Base-by-base conservation (phyloP, 2,329 filamentous ascomycete species). In the Verticillium albo-atrum region DNA sequence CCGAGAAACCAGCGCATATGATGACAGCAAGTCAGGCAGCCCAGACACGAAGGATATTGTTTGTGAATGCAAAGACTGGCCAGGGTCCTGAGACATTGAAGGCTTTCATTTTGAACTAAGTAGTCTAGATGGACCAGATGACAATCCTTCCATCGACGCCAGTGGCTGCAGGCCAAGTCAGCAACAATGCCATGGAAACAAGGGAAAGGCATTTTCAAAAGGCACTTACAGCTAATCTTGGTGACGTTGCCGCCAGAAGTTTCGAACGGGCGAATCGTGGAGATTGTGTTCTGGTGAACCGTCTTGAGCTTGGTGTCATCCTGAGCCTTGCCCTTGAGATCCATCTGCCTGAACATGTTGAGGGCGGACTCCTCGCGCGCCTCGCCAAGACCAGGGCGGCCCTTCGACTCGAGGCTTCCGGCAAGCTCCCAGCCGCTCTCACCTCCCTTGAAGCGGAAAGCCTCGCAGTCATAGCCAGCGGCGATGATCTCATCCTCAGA, bases 271-370 rank as follows among this genome's bases (percentile, higher is more conserved):
- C 95, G 86, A 56, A 99, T 80, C 2, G 88, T 97, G 70, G 86
- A 92, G 71, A 99, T 91, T 27, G 93, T 97, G 77, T 99, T 99
- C 74, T 99, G 95, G 76, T 99, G 95, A 54, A 95, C 87, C 12
- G 95, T 98, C 78, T 92, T 95, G 67, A 99, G 82, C 78, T 96
- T 91, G 4, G 93, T 97, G 73, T 98, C 93, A 69, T 96, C 92
- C 71, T 91, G 91, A 59, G 82, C 80, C 77, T 96, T 96, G 63
- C 95, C 95, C 82, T 95, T 97, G 65, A 99, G 82, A 75, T 99
- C 95, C 95, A 99, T 98, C 79, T 97, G 93, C 69, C 88, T 87
- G 79, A 99, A 99, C 92, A 98, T 97, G 76, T 98, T 97, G 73
- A 97, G 80, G 26, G 95, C 95, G 65, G 90, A 95, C 74, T 98